Conservation (phyloP, 495 filamentous ascomycete genomes). For the Parathielavia hyrcaniae region DNA sequence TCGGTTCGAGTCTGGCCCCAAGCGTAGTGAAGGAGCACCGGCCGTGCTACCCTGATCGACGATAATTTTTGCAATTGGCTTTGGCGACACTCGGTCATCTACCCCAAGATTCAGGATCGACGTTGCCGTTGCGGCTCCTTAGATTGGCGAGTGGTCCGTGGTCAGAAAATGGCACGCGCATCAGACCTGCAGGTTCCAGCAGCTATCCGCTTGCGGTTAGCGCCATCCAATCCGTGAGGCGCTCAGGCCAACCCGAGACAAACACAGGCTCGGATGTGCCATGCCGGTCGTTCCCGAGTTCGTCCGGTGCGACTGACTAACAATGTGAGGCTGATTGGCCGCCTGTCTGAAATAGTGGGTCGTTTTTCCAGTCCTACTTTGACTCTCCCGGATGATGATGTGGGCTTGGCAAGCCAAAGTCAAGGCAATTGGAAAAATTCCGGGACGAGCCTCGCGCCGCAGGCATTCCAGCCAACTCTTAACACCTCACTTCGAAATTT, state of each 20-base stretch:
- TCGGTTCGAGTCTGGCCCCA: neutral
- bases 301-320: slow-evolving; percentile 28
- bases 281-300: slow-evolving; percentile 28
- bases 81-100: neutral
- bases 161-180: slow-evolving; percentile 18
- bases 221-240: neutral
- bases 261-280: slow-evolving; percentile 6
- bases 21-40: neutral
- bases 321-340: slow-evolving; percentile 22
- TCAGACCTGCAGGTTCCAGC: slow-evolving; percentile 10
- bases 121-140: slow-evolving; percentile 22
- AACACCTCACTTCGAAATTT: slow-evolving; percentile 21
- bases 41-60: neutral
- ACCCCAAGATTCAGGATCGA: slow-evolving; percentile 1
- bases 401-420: slow-evolving; percentile 27
- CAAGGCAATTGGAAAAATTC: slow-evolving; percentile 13
- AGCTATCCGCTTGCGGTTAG: slow-evolving; percentile 16
- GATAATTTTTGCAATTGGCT: neutral
- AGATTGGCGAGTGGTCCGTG: slow-evolving; percentile 10
- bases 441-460: slow-evolving; percentile 13
- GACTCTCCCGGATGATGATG: slow-evolving; percentile 18
- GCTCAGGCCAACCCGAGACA: neutral
- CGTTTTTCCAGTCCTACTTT: slow-evolving; percentile 22
- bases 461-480: slow-evolving; percentile 6
- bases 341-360: neutral